Evolutionary conservation across 371 early-diverging fungal genomes (phyloP), one percentile per base, ranked within the genome.

Genomic region (Mortierella sp.): DNA sequence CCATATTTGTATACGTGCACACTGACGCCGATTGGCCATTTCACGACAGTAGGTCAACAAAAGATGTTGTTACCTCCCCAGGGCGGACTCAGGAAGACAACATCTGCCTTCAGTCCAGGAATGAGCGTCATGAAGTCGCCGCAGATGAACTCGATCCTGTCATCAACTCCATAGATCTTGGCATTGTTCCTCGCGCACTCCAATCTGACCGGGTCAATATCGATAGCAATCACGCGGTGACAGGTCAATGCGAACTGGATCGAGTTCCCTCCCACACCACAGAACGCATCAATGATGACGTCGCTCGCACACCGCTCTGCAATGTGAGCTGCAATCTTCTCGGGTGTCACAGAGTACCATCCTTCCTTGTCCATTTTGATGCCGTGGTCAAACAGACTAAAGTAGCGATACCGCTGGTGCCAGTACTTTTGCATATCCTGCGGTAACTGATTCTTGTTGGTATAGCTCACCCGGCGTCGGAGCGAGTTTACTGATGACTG

Each of bases 311-410:
- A 92, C 42, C 96, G 87, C 47, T 83, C 60, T 0, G 98, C 97
- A 21, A 94, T 91, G 70, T 97, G 92, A 14, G 72, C 57, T 3
- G 97, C 97, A 47, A 99, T 91, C 44, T 81, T 78, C 63, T 99
- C 99, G 1, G 98, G 98, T 0, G 98, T 99, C 0, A 97, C 97
- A 0, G 97, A 97, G 80, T 90, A 99, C 99, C 97, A 97, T 8
- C 95, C 92, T 75, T 95, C 96, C 89, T 63, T 44, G 72, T 97
- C 97, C 82, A 97, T 87, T 51, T 84, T 73, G 60, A 94, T 89
- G 14, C 96, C 96, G 30, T 93, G 83, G 72, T 98, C 95, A 69
- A 89, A 98, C 26, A 78, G 81, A 28, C 90, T 86, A 63, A 97
- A 98, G 23, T 95, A 87, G 26, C 81, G 73, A 69, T 93, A 91